Evolutionary conservation across 2,329 filamentous ascomycete genomes (phyloP), one percentile per base, ranked within the genome.

Genomic region (Colletotrichum destructivum): DNA sequence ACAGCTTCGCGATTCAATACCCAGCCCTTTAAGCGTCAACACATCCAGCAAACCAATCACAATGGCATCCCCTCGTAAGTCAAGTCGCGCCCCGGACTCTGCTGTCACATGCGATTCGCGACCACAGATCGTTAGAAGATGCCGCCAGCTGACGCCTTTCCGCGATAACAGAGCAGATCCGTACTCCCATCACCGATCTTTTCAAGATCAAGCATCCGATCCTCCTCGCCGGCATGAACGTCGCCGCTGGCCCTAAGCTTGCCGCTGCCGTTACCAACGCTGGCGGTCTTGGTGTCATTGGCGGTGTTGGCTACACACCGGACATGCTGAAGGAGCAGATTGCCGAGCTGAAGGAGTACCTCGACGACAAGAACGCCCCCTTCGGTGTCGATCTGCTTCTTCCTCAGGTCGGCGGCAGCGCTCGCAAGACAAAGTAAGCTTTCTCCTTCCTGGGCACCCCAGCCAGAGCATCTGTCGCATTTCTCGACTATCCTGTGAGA

Each of bases 171-270:
- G 94, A 96, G 87, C 89, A 94, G 87, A 92, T 99, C 84, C 94
- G 94, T 80, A 99, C 96, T 65, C 91, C 94, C 76, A 88, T 95
- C 79, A 99, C 96, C 77, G 96, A 98, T 89, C 93, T 98, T 75
- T 93, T 99, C 85, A 94, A 94, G 88, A 98, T 99, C 90, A 94
- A 97, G 83, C 96, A 99, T 86, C 96, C 96, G 71, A 88, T 99
- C 81, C 87, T 99, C 79, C 92, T 99, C 74, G 96, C 96, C 78
- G 96, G 96, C 82, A 99, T 99, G 96, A 98, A 99, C 88, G 96
- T 98, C 75, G 96, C 96, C 69, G 96, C 96, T 72, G 96, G 96
- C 62, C 96, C 96, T 67, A 97, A 95, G 88, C 92, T 99, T 79
- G 96, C 96, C 64, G 96, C 96, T 44, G 96, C 96, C 52, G 96